phyloP scores from a whole-genome alignment of 768 basidiomycete species.

The Lactarius quietus region DNA sequence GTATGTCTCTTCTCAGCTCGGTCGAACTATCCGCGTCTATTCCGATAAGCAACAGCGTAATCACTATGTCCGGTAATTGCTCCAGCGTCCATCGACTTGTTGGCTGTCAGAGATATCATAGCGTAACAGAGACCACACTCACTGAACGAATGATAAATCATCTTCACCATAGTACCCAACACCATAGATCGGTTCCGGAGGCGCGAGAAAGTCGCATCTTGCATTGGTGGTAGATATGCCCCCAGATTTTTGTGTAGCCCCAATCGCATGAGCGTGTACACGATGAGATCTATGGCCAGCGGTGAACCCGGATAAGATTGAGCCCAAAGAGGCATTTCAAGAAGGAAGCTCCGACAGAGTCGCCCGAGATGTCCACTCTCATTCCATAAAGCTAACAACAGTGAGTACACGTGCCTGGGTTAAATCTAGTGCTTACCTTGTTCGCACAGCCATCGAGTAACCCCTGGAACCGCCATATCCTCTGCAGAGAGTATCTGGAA shows the following conservation, averaged over 20 bases:
- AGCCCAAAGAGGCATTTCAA: slow-evolving; percentile 19
- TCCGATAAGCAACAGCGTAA: slow-evolving; percentile 51
- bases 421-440: slow-evolving; percentile 35
- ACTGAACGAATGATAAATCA: slow-evolving; percentile 18
- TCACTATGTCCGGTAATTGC: slow-evolving; percentile 48
- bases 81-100: slow-evolving; percentile 32
- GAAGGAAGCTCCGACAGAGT: slow-evolving; percentile 15
- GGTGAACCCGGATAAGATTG: slow-evolving; percentile 19
- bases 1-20: slow-evolving; percentile 46
- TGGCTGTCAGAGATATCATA: neutral
- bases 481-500: slow-evolving; percentile 41
- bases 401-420: slow-evolving; percentile 1
- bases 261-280: slow-evolving; percentile 16
- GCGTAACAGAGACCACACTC: neutral
- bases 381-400: slow-evolving; percentile 16
- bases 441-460: slow-evolving; percentile 42
- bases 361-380: slow-evolving; percentile 11
- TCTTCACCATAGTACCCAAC: slow-evolving; percentile 11
- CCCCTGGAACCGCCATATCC: slow-evolving; percentile 31
- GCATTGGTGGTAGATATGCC: neutral
- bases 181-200: slow-evolving; percentile 14
- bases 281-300: slow-evolving; percentile 10
- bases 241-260: slow-evolving; percentile 12
- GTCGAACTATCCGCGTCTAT: slow-evolving; percentile 49
- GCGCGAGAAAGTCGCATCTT: neutral